Percentiles rank a stretch among this genome's conserved stretches.
Conservation (phyloP, 2,329 filamentous ascomycete genomes). For the Neopestalotiopsis sp. region DNA sequence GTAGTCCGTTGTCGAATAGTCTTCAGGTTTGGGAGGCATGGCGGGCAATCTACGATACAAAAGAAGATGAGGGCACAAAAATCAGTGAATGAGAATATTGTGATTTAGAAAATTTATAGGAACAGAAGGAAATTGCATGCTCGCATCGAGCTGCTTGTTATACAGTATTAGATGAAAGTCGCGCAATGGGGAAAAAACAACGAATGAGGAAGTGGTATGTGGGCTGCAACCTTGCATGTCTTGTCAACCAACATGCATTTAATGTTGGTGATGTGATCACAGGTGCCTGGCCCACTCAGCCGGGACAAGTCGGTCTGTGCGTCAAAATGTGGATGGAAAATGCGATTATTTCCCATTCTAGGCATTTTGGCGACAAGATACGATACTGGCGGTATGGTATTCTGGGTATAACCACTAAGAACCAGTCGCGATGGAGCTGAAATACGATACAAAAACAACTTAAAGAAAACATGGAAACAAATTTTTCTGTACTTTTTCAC, state of each 20-base stretch:
- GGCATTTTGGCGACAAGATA: too few relatives aligned
- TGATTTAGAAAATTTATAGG: too few relatives aligned
- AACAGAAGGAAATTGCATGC: background rate
- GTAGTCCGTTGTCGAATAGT: conserved; percentile 32
- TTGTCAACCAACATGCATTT: background rate
- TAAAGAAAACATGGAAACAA: too few relatives aligned
- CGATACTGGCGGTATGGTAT: too few relatives aligned
- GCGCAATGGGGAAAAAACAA: background rate
- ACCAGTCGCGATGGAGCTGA: too few relatives aligned
- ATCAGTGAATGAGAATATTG: too few relatives aligned
- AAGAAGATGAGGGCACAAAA: background rate
- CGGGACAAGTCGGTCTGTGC: too few relatives aligned
- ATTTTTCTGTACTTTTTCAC: too few relatives aligned
- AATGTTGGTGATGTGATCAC: background rate
- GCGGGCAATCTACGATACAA: conserved; percentile 26
- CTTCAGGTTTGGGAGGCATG: conserved; percentile 56
- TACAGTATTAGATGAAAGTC: background rate
- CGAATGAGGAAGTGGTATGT: background rate
- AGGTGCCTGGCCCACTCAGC: background rate
- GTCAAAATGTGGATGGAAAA: too few relatives aligned
- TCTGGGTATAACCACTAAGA: too few relatives aligned
- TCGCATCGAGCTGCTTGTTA: background rate
- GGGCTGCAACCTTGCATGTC: background rate
- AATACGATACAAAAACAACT: too few relatives aligned
- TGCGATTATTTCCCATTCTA: too few relatives aligned